These are phyloP conservation scores for Canariomyces notabilis DNA, from an alignment of 2,329 filamentous ascomycete genomes.

Conservation along the genomic window DNA sequence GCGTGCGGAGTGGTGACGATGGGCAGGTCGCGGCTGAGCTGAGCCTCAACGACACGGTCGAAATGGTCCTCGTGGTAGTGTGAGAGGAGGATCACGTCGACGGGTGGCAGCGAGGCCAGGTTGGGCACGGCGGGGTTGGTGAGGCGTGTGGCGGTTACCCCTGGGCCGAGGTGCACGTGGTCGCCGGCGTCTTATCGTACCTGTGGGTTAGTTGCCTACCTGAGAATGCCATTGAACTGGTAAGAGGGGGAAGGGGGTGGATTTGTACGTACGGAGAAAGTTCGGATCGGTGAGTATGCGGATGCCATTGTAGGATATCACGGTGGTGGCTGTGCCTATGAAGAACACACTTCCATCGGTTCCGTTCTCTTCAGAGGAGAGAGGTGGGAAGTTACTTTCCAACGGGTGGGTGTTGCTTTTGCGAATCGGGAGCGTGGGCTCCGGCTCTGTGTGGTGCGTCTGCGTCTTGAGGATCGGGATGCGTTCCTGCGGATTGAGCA, in stretches of 20 bases:
- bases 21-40: constrained; percentile 44
- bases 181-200: constrained; percentile 54
- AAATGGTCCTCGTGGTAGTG: constrained; percentile 57
- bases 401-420: constrained; percentile 26
- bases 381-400: constrained; percentile 5
- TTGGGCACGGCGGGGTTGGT: constrained; percentile 56
- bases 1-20: constrained; percentile 62
- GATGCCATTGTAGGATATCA: constrained; percentile 49
- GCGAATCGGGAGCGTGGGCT: constrained; percentile 20
- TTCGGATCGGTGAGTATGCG: constrained; percentile 57
- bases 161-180: constrained; percentile 61
- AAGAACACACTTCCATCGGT: constrained; percentile 47
- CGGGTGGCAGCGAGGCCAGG: constrained; percentile 51
- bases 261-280: constrained; percentile 44
- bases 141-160: constrained; percentile 48
- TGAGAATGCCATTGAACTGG: too few relatives aligned
- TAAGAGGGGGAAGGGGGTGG: background rate
- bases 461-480: constrained; percentile 29
- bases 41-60: constrained; percentile 36
- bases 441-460: constrained; percentile 17
- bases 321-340: constrained; percentile 52
- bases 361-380: too few relatives aligned
- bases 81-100: constrained; percentile 56
- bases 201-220: too few relatives aligned
- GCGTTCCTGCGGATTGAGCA: constrained; percentile 22